Conservation (phyloP, 192 early-diverging fungal species). For the Diversispora epigaea region DNA sequence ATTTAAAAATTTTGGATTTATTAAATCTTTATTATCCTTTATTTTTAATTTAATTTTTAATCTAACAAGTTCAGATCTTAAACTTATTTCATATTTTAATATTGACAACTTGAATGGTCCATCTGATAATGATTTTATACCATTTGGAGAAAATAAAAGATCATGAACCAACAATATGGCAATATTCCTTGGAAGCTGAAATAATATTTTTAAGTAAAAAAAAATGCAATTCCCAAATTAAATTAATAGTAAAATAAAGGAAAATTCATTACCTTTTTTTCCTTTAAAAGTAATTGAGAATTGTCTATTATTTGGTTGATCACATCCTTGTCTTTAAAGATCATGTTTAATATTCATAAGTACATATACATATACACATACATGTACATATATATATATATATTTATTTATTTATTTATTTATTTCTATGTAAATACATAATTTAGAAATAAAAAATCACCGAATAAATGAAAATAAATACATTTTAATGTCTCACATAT, state of each 20-base stretch:
- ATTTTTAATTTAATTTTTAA: conserved; percentile 69
- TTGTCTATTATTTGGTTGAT: conserved; percentile 52
- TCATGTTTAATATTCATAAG: too few relatives aligned
- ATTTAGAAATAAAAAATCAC: too few relatives aligned
- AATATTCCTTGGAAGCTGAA: conserved; percentile 32
- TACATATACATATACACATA: too few relatives aligned
- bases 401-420: too few relatives aligned
- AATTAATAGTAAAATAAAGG: neutral
- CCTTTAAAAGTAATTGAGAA: conserved; percentile 46
- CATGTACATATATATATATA: too few relatives aligned
- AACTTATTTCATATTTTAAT: conserved; percentile 61
- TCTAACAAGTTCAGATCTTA: conserved; percentile 76
- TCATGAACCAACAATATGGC: conserved; percentile 82
- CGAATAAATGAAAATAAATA: conserved; percentile 27
- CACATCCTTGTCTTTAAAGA: conserved; percentile 47
- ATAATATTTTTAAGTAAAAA: neutral
- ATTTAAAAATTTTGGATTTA: conserved; percentile 58
- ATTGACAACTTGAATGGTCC: conserved; percentile 65
- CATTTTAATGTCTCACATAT: conserved; percentile 91
- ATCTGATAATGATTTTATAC: conserved; percentile 61
- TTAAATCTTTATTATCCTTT: conserved; percentile 68
- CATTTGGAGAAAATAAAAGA: conserved; percentile 73
- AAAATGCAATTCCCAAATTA: neutral
- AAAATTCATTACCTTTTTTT: conserved; percentile 49
- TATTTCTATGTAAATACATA: too few relatives aligned